Conservation (phyloP, 768 basidiomycete genomes). For the Amanita phalloides region DNA sequence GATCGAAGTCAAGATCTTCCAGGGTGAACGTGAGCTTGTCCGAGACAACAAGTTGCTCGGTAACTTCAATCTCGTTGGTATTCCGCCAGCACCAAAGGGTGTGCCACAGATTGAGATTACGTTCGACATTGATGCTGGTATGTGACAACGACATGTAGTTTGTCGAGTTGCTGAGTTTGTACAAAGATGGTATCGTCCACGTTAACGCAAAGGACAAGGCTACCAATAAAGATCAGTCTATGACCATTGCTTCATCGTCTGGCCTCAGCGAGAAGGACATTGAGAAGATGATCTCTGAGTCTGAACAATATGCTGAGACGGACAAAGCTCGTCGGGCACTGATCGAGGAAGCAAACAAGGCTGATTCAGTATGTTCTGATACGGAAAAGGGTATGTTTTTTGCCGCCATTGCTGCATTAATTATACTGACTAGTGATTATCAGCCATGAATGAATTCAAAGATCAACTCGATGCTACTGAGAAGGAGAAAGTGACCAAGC, state of each 20-base stretch:
- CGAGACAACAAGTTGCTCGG: constrained; percentile 98
- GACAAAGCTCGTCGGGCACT: constrained; percentile 82
- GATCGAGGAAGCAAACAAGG: constrained; percentile 96
- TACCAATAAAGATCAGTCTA: constrained; percentile 82
- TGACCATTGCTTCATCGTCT: constrained; percentile 97
- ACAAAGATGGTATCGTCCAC: constrained; percentile 86
- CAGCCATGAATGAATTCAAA: constrained; percentile 96
- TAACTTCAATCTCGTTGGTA: constrained; percentile 98
- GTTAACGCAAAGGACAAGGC: constrained; percentile 95
- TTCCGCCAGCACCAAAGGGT: constrained; percentile 80
- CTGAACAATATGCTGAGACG: constrained; percentile 87
- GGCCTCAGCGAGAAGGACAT: constrained; percentile 96
- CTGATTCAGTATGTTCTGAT: constrained; percentile 87
- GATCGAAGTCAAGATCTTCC: constrained; percentile 99
- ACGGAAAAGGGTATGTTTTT: constrained; percentile 78
- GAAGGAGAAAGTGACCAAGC: constrained; percentile 88
- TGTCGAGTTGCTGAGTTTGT: constrained; percentile 5
- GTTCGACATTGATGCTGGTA: constrained; percentile 95
- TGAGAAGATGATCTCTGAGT: constrained; percentile 91
- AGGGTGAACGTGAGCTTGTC: constrained; percentile 98
- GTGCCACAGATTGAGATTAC: constrained; percentile 83
- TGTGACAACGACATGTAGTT: constrained; percentile 11
- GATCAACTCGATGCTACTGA: constrained; percentile 88
- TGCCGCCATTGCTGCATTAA: neutral
- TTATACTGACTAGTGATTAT: constrained; percentile 5